Percentiles rank a stretch among this genome's conserved stretches.
phyloP scores from a whole-genome alignment of 2,329 filamentous ascomycete genomes.

The Alternaria solani region DNA sequence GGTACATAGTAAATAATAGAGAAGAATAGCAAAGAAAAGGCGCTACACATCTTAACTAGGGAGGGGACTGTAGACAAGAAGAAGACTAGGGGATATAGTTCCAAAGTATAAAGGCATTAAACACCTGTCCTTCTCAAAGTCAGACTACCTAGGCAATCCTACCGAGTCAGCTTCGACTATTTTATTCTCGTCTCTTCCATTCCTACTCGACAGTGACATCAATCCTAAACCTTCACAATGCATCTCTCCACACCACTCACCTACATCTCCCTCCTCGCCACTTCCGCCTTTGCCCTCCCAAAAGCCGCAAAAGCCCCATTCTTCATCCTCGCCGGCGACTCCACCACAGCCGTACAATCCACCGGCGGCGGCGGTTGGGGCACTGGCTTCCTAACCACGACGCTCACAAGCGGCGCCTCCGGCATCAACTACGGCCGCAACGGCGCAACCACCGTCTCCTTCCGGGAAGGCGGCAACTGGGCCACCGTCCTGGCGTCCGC shows the following conservation, averaged over 20 bases:
- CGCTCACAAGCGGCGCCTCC: constrained; percentile 57
- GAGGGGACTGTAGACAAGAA: background rate
- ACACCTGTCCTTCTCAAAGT: background rate
- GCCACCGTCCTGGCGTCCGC: constrained; percentile 56
- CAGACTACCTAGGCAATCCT: background rate
- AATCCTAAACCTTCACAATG: background rate
- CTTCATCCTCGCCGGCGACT: constrained; percentile 50
- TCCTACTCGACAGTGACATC: too few species aligned
- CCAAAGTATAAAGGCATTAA: background rate
- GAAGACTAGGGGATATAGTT: background rate
- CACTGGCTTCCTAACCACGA: constrained; percentile 61
- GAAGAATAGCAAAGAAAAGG: too few species aligned
- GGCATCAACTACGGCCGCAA: constrained; percentile 66
- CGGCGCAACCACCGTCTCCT: constrained; percentile 63
- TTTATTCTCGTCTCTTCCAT: background rate
- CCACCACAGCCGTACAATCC: constrained; percentile 44
- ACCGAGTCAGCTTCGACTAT: background rate
- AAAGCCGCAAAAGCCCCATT: constrained; percentile 23
- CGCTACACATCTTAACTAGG: too few species aligned
- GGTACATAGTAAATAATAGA: too few species aligned
- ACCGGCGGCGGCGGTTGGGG: constrained; percentile 59
- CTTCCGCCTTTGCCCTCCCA: constrained; percentile 7
- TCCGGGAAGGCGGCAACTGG: constrained; percentile 63
- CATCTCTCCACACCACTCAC: constrained; percentile 2
- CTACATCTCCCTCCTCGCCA: constrained; percentile 4